Conservation (phyloP, 2,329 filamentous ascomycete species). For the Paramyrothecium sp. region DNA sequence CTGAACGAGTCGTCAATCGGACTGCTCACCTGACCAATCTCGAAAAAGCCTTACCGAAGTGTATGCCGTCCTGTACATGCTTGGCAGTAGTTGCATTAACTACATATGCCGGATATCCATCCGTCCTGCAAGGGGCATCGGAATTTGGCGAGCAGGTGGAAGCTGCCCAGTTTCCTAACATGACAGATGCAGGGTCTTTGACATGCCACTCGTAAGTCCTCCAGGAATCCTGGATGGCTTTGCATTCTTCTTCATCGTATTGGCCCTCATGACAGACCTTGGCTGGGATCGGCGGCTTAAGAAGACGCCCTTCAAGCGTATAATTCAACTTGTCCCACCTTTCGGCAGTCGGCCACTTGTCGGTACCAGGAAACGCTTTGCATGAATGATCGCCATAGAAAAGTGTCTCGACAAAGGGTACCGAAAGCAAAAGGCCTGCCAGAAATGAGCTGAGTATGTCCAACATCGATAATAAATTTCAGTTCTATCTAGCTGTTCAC, state of each 20-base stretch:
- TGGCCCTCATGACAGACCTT: slow-evolving; percentile 28
- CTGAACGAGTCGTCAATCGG: slow-evolving; percentile 21
- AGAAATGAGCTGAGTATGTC: too few relatives aligned
- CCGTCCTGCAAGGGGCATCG: slow-evolving; percentile 27
- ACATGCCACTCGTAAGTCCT: slow-evolving; percentile 23
- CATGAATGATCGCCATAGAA: slow-evolving; percentile 22
- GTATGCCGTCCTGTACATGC: slow-evolving; percentile 30
- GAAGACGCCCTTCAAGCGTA: slow-evolving; percentile 38
- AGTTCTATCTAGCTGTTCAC: too few relatives aligned
- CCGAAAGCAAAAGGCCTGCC: not conserved
- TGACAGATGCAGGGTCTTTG: slow-evolving; percentile 26
- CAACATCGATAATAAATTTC: too few relatives aligned
- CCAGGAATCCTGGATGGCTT: slow-evolving; percentile 18
- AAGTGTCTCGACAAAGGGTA: not conserved
- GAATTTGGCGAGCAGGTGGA: slow-evolving; percentile 47
- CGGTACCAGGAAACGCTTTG: slow-evolving; percentile 45
- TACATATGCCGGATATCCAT: slow-evolving; percentile 34
- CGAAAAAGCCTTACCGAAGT: slow-evolving; percentile 37
- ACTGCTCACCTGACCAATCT: not conserved
- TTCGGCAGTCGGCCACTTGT: slow-evolving; percentile 44
- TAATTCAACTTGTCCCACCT: slow-evolving; percentile 46
- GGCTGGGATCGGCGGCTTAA: slow-evolving; percentile 36
- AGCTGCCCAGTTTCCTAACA: slow-evolving; percentile 43
- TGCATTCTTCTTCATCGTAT: slow-evolving; percentile 28
- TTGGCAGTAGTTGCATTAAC: slow-evolving; percentile 30